Percentiles rank a stretch among this genome's conserved stretches.
phyloP scores from a whole-genome alignment of 2,329 filamentous ascomycete species.

The Botrytis medusae region DNA sequence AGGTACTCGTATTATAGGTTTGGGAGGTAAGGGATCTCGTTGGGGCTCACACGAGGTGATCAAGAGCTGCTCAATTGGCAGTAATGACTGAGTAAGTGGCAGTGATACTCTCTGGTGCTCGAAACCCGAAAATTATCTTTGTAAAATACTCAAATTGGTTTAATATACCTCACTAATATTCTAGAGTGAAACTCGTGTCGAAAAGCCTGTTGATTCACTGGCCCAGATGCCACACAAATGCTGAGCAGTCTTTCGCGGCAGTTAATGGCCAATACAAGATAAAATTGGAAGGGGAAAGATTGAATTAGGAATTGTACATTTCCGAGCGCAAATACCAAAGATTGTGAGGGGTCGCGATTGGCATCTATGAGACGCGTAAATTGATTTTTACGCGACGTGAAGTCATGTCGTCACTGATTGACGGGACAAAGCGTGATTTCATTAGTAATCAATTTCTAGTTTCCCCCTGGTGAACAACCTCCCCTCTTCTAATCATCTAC shows the following conservation, averaged over 20 bases:
- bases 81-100: neutral
- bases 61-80: neutral
- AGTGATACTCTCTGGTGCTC: neutral
- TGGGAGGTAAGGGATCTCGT: neutral
- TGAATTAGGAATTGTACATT: neutral
- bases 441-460: neutral
- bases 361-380: constrained; percentile 13
- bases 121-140: neutral
- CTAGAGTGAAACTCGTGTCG: neutral
- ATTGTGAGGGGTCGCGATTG: neutral
- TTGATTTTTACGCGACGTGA: constrained; percentile 19
- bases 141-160: neutral
- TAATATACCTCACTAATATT: neutral
- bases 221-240: neutral
- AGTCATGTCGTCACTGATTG: constrained; percentile 17
- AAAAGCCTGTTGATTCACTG: neutral
- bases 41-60: too few species aligned
- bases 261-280: neutral
- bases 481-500: neutral
- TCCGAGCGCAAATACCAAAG: neutral
- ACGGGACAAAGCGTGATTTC: constrained; percentile 1
- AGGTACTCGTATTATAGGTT: neutral
- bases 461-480: neutral
- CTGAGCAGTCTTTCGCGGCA: neutral
- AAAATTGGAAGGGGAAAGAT: neutral